Conservation (phyloP, 495 filamentous ascomycete genomes). For the Pyrenula massariospora region DNA sequence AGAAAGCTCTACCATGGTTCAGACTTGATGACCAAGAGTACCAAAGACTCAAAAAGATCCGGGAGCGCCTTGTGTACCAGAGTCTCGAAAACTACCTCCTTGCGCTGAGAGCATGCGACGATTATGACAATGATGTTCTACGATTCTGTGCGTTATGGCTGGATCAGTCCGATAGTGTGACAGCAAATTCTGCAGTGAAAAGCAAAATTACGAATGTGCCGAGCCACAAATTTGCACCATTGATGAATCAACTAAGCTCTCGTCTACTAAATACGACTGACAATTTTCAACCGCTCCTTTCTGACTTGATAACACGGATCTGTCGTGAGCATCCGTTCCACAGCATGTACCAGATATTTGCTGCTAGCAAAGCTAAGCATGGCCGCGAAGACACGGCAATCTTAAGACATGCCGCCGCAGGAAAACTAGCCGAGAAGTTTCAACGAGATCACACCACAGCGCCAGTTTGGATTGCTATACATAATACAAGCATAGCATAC, state of each 20-base stretch:
- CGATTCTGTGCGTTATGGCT: slow-evolving; percentile 96
- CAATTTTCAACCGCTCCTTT: slow-evolving; percentile 66
- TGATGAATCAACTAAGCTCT: slow-evolving; percentile 95
- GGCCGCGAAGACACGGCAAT: slow-evolving; percentile 60
- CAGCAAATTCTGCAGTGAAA: slow-evolving; percentile 65
- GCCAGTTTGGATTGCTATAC: slow-evolving; percentile 51
- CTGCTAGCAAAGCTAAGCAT: slow-evolving; percentile 54
- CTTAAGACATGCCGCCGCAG: slow-evolving; percentile 61
- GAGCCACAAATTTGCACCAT: slow-evolving; percentile 77
- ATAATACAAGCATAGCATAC: slow-evolving; percentile 63
- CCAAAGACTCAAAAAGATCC: slow-evolving; percentile 57
- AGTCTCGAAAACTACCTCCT: slow-evolving; percentile 94
- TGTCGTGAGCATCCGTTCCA: slow-evolving; percentile 91
- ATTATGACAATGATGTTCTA: slow-evolving; percentile 78
- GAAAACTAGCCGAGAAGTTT: slow-evolving; percentile 48
- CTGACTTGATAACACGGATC: slow-evolving; percentile 60
- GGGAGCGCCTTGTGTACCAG: slow-evolving; percentile 69
- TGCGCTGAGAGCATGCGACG: slow-evolving; percentile 68
- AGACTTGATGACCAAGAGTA: slow-evolving; percentile 80
- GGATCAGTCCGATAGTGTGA: slow-evolving; percentile 58
- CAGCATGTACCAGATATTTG: slow-evolving; percentile 90
- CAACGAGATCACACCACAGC: slow-evolving; percentile 31
- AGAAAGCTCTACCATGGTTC: slow-evolving; percentile 77
- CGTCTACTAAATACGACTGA: slow-evolving; percentile 59
- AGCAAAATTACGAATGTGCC: slow-evolving; percentile 61